Base-by-base conservation (phyloP, 495 filamentous ascomycete genomes). In the Talaromyces ruber region DNA sequence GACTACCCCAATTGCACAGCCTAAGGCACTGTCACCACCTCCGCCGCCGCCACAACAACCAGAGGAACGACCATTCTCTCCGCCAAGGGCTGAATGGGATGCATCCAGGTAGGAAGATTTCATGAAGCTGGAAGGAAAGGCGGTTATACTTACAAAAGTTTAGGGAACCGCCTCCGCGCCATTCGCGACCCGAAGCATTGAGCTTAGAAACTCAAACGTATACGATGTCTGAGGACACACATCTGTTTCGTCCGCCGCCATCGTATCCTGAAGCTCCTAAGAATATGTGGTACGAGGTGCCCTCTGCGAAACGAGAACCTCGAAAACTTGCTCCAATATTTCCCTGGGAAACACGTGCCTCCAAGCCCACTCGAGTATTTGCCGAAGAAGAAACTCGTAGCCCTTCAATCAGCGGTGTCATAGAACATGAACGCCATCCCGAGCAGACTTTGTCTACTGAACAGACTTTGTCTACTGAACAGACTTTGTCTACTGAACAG, bases 251-350 rank as follows among this genome's bases (percentile, higher is more conserved):
- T 62, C 81, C 91, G 45, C 92, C 92, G 30, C 67, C 79, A 43
- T 80, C 80, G 50, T 93, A 93, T 63, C 91, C 91, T 0, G 89
- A 90, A 71, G 89, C 91, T 16, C 92, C 91, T 1, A 89, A 85
- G 68, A 81, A 88, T 62, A 90, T 94, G 88, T 93, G 86, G 77
- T 94, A 92, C 67, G 75, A 92, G 65, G 81, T 92, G 22, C 91
- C 90, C 3, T 78, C 81, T 59, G 81, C 78, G 11, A 82, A 81
- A 62, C 81, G 81, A 25, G 73, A 81, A 52, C 76, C 79, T 24
- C 72, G 85, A 62, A 82, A 78, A 61, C 81, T 86, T 3, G 80
- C 81, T 39, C 80, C 85, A 6, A 80, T 96, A 30, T 97, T 97
- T 73, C 92, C 92, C 14, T 97, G 93, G 93, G 93, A 97, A 69